Percentiles rank a stretch among this genome's conserved stretches.
Conservation (phyloP, 2,329 filamentous ascomycete genomes). For the Pseudogymnoascus sp. region DNA sequence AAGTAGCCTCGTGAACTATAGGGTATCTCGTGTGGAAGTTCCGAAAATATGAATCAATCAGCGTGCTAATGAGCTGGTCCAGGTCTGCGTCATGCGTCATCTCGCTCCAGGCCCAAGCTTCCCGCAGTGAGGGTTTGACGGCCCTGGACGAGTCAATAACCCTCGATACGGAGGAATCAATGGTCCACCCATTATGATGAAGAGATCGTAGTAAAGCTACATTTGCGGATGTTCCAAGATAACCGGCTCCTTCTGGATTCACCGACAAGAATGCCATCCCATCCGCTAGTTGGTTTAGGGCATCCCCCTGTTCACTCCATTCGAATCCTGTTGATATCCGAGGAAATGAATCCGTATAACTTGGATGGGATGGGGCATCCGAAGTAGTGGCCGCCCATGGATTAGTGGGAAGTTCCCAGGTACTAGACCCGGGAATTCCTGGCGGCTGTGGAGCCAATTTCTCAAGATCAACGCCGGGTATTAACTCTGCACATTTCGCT, state of each 20-base stretch:
- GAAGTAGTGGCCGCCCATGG: not conserved
- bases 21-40: constrained; percentile 38
- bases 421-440: not conserved
- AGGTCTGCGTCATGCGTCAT: not conserved
- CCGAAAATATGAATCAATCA: constrained; percentile 35
- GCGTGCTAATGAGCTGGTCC: not conserved
- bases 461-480: constrained; percentile 32
- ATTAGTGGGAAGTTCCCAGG: not conserved
- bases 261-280: constrained; percentile 31
- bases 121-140: constrained; percentile 11
- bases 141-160: constrained; percentile 21
- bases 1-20: constrained; percentile 37
- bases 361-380: not conserved
- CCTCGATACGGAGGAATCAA: constrained; percentile 14
- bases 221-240: constrained; percentile 27
- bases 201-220: constrained; percentile 27
- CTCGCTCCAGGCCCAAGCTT: constrained; percentile 13
- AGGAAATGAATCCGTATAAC: constrained; percentile 17
- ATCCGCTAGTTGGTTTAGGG: constrained; percentile 27
- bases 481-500: constrained; percentile 30
- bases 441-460: not conserved
- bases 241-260: constrained; percentile 29
- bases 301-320: constrained; percentile 24
- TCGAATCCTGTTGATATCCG: constrained; percentile 28
- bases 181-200: constrained; percentile 22